A percentile compares a stretch with the other conserved stretches of the same genome.
Evolutionary conservation across 805 yeast species (phyloP).

Genomic region (Saccharomyces paradoxus): DNA sequence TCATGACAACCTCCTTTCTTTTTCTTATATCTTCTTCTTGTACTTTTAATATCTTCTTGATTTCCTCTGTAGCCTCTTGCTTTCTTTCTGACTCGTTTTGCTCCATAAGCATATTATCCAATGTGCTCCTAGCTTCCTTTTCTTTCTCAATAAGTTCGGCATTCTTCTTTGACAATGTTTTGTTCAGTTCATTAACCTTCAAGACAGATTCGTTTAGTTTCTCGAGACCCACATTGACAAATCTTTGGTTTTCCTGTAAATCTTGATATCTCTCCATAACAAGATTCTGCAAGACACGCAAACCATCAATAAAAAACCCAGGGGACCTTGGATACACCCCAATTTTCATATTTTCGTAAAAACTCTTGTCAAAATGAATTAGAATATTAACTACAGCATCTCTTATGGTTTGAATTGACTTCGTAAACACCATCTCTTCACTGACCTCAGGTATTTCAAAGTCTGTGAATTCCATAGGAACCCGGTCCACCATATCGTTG

Average conservation of each 20-base stretch:
- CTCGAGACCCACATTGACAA: conserved; percentile 64
- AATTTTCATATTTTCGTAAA: not conserved
- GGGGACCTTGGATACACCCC: conserved; percentile 35
- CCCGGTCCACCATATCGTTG: conserved; percentile 29
- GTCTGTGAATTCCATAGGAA: conserved; percentile 48
- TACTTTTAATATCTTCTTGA: conserved; percentile 56
- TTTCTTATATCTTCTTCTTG: conserved; percentile 56
- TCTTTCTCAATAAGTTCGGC: conserved; percentile 46
- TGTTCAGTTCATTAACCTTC: conserved; percentile 54
- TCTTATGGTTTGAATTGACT: conserved; percentile 23
- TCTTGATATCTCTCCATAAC: conserved; percentile 39
- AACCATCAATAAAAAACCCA: conserved; percentile 45
- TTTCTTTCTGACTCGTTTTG: conserved; percentile 91
- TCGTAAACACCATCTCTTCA: conserved; percentile 7
- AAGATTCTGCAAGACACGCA: conserved; percentile 37
- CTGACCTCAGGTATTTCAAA: conserved; percentile 31
- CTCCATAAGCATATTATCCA: conserved; percentile 67
- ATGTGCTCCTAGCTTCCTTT: conserved; percentile 58
- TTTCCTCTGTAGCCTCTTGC: conserved; percentile 73
- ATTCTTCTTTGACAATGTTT: conserved; percentile 46
- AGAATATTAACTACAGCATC: conserved; percentile 42
- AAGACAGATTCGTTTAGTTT: conserved; percentile 69
- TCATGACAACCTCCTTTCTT: conserved; percentile 47
- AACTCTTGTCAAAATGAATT: conserved; percentile 38
- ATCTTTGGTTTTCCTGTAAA: conserved; percentile 61